Evolutionary conservation across 2,329 filamentous ascomycete species (phyloP).

Genomic region (Penicillium sp.): DNA sequence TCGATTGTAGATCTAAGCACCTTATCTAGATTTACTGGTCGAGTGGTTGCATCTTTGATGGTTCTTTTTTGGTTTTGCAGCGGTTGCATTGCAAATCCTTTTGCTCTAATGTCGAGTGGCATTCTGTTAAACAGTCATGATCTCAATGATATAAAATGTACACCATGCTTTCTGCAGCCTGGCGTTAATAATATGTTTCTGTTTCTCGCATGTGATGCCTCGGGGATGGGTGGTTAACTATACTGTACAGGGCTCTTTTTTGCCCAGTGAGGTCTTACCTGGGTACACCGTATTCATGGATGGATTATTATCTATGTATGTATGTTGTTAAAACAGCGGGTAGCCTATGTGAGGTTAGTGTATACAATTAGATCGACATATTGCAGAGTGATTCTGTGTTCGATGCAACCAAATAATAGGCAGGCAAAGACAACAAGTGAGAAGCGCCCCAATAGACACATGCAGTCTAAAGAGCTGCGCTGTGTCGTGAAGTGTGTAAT

Average conservation of each 20-base stretch:
- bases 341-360: background rate
- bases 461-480: background rate
- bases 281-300: background rate
- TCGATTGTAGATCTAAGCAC: conserved; percentile 60
- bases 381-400: background rate
- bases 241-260: background rate
- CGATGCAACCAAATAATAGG: background rate
- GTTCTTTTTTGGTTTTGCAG: conserved; percentile 11
- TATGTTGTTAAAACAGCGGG: background rate
- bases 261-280: background rate
- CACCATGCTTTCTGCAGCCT: conserved; percentile 14
- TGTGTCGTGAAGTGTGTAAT: conserved; percentile 16
- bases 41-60: conserved; percentile 19
- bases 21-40: conserved; percentile 53
- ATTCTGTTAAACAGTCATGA: conserved; percentile 28
- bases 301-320: too few relatives aligned
- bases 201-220: background rate
- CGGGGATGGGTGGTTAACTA: background rate
- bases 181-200: conserved; percentile 4
- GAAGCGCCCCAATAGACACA: too few relatives aligned
- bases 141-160: conserved; percentile 30
- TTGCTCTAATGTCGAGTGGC: conserved; percentile 20
- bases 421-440: background rate
- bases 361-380: background rate
- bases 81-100: conserved; percentile 11